Evolutionary conservation across 2,329 filamentous ascomycete species (phyloP), one percentile per base, ranked within the genome.

Genomic region (Verticillium nonalfalfae): DNA sequence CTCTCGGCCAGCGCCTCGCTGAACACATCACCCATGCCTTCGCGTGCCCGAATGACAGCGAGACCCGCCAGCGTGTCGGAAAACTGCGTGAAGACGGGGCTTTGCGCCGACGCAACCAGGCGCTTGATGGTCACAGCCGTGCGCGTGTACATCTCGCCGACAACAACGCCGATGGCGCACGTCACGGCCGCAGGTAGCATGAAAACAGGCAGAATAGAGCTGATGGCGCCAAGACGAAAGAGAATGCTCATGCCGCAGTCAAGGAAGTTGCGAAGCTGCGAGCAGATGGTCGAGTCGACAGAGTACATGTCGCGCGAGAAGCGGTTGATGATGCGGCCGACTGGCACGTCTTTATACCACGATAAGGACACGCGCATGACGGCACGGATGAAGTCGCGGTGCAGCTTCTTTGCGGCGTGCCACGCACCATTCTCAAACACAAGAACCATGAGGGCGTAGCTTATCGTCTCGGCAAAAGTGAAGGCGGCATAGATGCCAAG

Each of bases 281-380:
- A 72, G 21, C 78, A 76, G 7, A 86, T 70, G 1, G 72, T 67
- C 7, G 75, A 78, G 65, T 86, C 84, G 59, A 86, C 76, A 0
- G 82, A 83, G n/a, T 77, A 75, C 69, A 85, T 84, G 62, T 86
- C 83, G 39, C 82, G 81, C 1, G 81, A 81, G 64, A 85, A 83
- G 13, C 84, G 79, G 66, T 85, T 84, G 60, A 81, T 76, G 60
- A 83, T 77, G 50, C 82, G 78, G 13, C 82, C 80, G 15, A 82
- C 76, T 0, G 83, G 79, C 1, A 82, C 77, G 56, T 79, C 71
- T 67, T 84, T 83, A 66, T 82, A 85, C 83, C 83, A 86, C 4
- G 80, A 78, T 10, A 86, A 73, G 1, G 84, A 80, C 3, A 83
- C 84, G 31, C 75, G 74, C 72, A 86, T 75, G 18, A 86, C 74